A percentile compares a stretch with the other conserved stretches of the same genome.
These are phyloP conservation scores for Xerocomus amazonicus DNA, from an alignment of 1,284 basidiomycete genomes.

Conservation along the genomic window DNA sequence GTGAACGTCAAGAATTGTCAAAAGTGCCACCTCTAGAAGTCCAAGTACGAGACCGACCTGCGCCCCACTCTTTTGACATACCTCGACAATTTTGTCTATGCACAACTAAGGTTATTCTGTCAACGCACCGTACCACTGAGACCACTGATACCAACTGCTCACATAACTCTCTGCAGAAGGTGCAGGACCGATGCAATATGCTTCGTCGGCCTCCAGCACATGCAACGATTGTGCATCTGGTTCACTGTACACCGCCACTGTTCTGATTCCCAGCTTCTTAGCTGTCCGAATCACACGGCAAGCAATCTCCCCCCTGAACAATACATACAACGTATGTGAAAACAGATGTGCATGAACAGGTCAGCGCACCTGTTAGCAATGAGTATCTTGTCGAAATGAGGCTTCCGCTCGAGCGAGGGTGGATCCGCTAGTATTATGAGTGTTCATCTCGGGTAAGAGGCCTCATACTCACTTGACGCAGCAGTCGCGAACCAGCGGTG, in stretches of 20 bases:
- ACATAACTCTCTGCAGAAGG: conserved; percentile 88
- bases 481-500: conserved; percentile 18
- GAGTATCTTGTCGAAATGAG: conserved; percentile 80
- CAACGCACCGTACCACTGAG: neutral
- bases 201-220: conserved; percentile 88
- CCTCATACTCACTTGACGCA: conserved; percentile 13
- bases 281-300: conserved; percentile 90
- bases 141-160: conserved; percentile 28
- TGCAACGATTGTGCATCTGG: conserved; percentile 79
- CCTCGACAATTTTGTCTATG: conserved; percentile 85
- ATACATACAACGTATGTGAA: no score
- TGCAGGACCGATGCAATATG: conserved; percentile 90
- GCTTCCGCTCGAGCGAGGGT: conserved; percentile 27
- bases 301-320: conserved; percentile 83
- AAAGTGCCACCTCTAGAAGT: neutral
- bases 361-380: conserved; percentile 70
- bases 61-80: conserved; percentile 77
- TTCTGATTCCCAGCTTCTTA: conserved; percentile 83
- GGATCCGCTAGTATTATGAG: conserved; percentile 2
- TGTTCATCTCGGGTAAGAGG: neutral
- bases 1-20: conserved; percentile 7
- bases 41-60: conserved; percentile 53
- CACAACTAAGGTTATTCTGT: conserved; percentile 54
- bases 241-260: conserved; percentile 88
- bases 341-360: neutral